Evolutionary conservation across 768 basidiomycete genomes (phyloP), one percentile per base, ranked within the genome.

Genomic region (Leucosporidium yakuticum): DNA sequence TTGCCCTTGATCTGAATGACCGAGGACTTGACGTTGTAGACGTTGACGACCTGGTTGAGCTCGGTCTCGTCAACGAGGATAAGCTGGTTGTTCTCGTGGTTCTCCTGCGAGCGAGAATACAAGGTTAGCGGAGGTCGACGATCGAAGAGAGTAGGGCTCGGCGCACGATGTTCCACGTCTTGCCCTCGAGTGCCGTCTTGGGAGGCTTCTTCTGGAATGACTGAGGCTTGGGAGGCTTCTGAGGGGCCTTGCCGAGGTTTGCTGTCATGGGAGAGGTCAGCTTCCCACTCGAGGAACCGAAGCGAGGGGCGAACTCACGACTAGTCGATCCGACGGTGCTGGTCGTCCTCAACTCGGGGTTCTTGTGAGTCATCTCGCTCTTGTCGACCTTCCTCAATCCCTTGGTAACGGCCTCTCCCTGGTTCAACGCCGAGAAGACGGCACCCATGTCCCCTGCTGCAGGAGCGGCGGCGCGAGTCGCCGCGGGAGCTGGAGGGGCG

Each of bases 321-420:
- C 64, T n/a, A 73, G 82, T 80, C 64, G 79, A 74, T 76, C 82
- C 86, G 74, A 82, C 90, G 29, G 80, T 79, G 44, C 80, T 79
- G 20, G 80, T 70, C 21, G 82, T 85, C 36, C 96, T 81, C 48
- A 99, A 80, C 15, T 86, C 84, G 0, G 96, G 95, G 76, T 99
- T 98, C 83, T 99, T 98, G 82, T 99, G 96, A 4, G 93, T 97
- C 93, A 95, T 94, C 78, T 97, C 88, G 70, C 90, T 93, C 82
- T 87, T 88, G 77, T 93, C 90, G 34, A 99, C 96, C 78, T 96
- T 97, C 73, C 88, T 87, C 74, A 99, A 79, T 17, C 89, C 87
- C 76, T 89, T 90, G 9, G 95, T 98, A 44, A 99, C 87, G 6
- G 88, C 87, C 69, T 87, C 89, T 1, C 95, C 94, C 51, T 88